Conservation (phyloP, 208 protist genomes). For the Entamoeba invadens region DNA sequence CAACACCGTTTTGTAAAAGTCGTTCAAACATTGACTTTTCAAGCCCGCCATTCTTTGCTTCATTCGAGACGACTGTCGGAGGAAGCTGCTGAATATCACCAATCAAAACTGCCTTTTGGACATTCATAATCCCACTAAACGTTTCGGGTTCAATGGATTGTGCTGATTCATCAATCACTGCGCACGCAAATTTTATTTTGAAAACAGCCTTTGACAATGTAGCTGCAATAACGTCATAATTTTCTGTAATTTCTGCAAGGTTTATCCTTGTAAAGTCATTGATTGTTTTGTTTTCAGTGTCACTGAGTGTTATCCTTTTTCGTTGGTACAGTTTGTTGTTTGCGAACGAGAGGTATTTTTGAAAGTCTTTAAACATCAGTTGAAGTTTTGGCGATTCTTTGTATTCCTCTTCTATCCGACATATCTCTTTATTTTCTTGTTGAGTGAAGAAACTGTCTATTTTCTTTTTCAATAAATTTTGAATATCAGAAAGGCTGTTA, state of each 20-base stretch:
- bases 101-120: slow-evolving; percentile 65
- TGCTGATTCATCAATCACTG: slow-evolving; percentile 82
- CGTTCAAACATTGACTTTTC: slow-evolving; percentile 77
- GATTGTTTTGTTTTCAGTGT: not conserved
- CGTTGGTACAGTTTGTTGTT: not conserved
- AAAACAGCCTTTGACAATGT: not conserved
- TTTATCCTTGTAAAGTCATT: not conserved
- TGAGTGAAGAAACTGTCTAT: slow-evolving; percentile 14
- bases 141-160: slow-evolving; percentile 78
- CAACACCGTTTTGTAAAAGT: slow-evolving; percentile 58
- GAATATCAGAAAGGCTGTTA: not conserved
- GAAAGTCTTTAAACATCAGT: not conserved
- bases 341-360: not conserved
- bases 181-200: not conserved
- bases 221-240: not conserved
- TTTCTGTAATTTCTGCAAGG: not conserved
- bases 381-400: not conserved
- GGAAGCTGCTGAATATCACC: slow-evolving; percentile 82
- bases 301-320: not conserved
- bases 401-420: slow-evolving; percentile 53
- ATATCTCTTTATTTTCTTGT: slow-evolving; percentile 54
- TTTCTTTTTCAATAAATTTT: not conserved
- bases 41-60: slow-evolving; percentile 64
- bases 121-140: slow-evolving; percentile 71
- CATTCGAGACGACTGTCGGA: slow-evolving; percentile 75